Conservation (phyloP, 2,329 filamentous ascomycete genomes). For the Penicillium sp. region DNA sequence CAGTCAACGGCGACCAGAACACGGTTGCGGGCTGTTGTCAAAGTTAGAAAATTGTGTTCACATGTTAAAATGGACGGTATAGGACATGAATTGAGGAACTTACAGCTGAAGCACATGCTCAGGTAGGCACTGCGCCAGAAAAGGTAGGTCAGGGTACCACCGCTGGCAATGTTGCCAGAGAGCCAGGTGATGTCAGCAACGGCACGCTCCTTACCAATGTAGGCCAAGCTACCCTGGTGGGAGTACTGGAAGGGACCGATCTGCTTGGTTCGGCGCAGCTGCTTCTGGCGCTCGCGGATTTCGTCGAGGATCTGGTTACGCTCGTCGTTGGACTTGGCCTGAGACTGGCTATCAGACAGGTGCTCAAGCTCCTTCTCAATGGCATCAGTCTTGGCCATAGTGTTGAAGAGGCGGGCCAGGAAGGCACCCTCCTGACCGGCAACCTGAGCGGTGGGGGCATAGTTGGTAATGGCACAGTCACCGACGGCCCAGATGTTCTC, state of each 20-base stretch:
- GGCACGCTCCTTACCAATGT: conserved; percentile 97
- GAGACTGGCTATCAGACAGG: conserved; percentile 67
- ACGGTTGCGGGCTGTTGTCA: conserved; percentile 77
- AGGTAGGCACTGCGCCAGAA: conserved; percentile 99
- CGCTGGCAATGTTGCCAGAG: conserved; percentile 92
- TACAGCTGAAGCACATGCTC: conserved; percentile 99
- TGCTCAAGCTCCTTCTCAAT: conserved; percentile 76
- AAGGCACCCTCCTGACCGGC: conserved; percentile 94
- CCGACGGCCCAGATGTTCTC: conserved; percentile 98
- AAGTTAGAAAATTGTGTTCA: not conserved
- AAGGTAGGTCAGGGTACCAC: conserved; percentile 91
- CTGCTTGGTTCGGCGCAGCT: conserved; percentile 86
- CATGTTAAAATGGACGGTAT: too few relatives aligned
- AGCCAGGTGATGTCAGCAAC: conserved; percentile 97
- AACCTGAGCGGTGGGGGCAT: conserved; percentile 96
- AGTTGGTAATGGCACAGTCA: conserved; percentile 96
- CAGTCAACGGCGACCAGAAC: conserved; percentile 92
- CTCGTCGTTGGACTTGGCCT: conserved; percentile 66
- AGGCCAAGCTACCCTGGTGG: conserved; percentile 94
- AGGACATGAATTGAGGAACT: too few relatives aligned
- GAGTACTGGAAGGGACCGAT: conserved; percentile 98
- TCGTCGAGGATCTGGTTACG: conserved; percentile 66
- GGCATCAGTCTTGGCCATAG: conserved; percentile 91
- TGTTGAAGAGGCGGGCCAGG: conserved; percentile 95
- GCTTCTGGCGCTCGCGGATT: conserved; percentile 85